phyloP scores from a whole-genome alignment of 108 stramenopile species.

The Nannochloropsis salina region DNA sequence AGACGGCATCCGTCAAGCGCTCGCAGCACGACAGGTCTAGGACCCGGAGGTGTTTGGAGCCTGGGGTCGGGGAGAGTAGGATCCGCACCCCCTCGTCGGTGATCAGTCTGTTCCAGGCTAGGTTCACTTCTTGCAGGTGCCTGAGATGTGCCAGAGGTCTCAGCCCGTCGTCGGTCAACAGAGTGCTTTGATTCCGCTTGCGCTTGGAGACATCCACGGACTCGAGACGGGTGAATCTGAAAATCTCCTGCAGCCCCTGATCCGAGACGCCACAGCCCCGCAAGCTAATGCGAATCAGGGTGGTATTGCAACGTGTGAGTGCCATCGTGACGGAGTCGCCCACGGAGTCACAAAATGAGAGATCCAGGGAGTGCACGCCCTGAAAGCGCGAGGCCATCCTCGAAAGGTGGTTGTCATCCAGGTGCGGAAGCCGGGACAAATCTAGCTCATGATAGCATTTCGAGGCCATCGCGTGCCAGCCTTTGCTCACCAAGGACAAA shows the following conservation, averaged over 20 bases:
- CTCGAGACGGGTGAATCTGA: not conserved
- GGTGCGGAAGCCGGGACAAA: not conserved
- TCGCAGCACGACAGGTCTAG: constrained; percentile 3
- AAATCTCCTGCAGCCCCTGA: not conserved
- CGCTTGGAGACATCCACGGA: not conserved
- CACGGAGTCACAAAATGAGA: not conserved
- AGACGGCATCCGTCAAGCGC: not conserved
- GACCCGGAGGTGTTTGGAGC: not conserved
- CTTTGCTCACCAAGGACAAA: not conserved
- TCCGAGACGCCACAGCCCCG: constrained; percentile 11
- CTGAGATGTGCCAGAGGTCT: not conserved
- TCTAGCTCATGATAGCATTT: not conserved
- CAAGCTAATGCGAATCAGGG: not conserved
- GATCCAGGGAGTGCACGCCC: not conserved
- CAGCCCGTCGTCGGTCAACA: not conserved
- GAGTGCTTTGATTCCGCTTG: not conserved
- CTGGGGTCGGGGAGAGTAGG: not conserved
- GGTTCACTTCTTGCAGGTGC: not conserved
- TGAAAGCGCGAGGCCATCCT: not conserved
- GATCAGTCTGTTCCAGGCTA: not conserved
- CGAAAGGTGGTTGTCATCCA: not conserved
- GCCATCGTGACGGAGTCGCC: not conserved
- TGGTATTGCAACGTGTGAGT: not conserved
- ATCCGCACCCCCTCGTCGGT: not conserved
- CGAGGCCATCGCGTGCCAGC: not conserved